phyloP scores from a whole-genome alignment of 805 yeast species.

The Yamadazyma olivae region DNA sequence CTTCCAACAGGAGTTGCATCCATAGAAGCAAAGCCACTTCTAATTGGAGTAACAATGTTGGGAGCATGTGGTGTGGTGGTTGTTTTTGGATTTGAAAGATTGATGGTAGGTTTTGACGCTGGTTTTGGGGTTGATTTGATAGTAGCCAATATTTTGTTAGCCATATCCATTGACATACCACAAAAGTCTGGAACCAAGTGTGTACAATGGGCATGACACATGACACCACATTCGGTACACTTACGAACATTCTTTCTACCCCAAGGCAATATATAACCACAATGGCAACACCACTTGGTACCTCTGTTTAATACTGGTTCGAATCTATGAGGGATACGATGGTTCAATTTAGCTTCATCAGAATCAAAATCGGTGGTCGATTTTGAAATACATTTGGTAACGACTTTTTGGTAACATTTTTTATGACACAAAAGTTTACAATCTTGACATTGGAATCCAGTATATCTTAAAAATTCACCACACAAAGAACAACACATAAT shows the following conservation, averaged over 20 bases:
- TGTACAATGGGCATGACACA: constrained; percentile 91
- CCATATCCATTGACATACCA: constrained; percentile 98
- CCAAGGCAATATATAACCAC: constrained; percentile 96
- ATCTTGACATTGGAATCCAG: constrained; percentile 85
- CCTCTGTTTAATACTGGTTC: constrained; percentile 90
- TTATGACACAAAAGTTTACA: constrained; percentile 79
- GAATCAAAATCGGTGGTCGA: constrained; percentile 62
- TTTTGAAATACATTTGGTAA: constrained; percentile 79
- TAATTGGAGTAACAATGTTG: constrained; percentile 5
- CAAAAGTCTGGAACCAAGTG: constrained; percentile 97
- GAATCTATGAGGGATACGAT: constrained; percentile 95
- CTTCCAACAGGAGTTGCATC: constrained; percentile 9
- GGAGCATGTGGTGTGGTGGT: background rate
- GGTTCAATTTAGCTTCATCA: constrained; percentile 82
- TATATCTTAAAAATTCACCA: constrained; percentile 87
- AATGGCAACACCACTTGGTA: constrained; percentile 99
- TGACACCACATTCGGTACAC: constrained; percentile 90
- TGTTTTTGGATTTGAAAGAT: background rate
- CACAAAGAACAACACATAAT: constrained; percentile 98
- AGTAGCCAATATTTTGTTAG: constrained; percentile 81
- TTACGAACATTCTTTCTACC: constrained; percentile 90
- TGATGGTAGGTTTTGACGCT: constrained; percentile 7
- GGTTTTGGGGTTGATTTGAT: constrained; percentile 63
- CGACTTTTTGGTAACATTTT: constrained; percentile 76
- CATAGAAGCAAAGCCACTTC: constrained; percentile 13